phyloP scores from a whole-genome alignment of 495 filamentous ascomycete genomes.

The Sabuloglossum arenarium region DNA sequence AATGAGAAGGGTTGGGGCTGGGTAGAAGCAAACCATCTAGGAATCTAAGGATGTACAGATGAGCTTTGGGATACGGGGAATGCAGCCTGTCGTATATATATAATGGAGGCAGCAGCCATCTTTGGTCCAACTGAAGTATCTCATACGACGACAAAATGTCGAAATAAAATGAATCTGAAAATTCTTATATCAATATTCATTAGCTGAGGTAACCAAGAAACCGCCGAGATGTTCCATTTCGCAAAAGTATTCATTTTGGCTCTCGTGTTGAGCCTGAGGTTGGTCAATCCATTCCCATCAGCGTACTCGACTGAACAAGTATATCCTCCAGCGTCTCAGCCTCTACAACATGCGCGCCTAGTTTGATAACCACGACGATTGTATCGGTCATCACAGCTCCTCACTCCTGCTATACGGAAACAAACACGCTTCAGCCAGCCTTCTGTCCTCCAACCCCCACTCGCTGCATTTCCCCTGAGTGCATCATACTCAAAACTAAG shows the following conservation, averaged over 20 bases:
- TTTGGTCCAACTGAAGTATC: too few relatives aligned
- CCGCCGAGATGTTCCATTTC: neutral
- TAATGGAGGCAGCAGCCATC: too few relatives aligned
- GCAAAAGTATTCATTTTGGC: neutral
- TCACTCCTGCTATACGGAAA: conserved; percentile 1
- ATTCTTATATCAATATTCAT: neutral
- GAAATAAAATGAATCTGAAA: neutral
- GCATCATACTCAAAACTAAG: neutral
- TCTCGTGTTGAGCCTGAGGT: neutral
- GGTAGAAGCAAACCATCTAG: too few relatives aligned
- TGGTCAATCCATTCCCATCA: neutral
- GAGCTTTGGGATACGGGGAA: too few relatives aligned
- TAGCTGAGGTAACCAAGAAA: neutral
- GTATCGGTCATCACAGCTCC: neutral
- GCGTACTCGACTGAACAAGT: neutral
- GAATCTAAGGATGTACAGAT: too few relatives aligned
- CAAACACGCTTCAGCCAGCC: neutral
- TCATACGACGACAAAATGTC: neutral
- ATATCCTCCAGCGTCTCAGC: neutral
- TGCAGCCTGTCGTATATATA: too few relatives aligned
- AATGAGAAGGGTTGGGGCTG: too few relatives aligned
- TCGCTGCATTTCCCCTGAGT: conserved; percentile 1
- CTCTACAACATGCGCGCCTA: neutral
- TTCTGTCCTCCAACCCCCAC: neutral
- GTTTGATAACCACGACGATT: neutral